Percentiles rank a stretch among this genome's conserved stretches.
Evolutionary conservation across 306 rosid species (phyloP).

Genomic region (Vigna angularis): DNA sequence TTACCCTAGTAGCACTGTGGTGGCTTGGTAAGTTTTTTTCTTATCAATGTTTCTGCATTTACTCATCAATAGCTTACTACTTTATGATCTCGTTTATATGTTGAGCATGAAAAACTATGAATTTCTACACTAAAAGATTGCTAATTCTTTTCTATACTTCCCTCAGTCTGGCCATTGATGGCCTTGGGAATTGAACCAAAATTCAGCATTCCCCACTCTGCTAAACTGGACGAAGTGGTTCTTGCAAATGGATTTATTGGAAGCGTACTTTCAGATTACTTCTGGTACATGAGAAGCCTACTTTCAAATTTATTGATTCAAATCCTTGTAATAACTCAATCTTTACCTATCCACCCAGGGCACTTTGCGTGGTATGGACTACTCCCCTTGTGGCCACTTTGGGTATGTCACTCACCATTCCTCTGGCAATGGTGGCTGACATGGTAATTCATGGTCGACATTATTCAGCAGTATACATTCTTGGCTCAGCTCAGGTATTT

Average conservation of each 20-base stretch:
- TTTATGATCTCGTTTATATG: slow-evolving; percentile 9
- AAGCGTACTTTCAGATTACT: slow-evolving; percentile 89
- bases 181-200: slow-evolving; percentile 92
- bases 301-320: slow-evolving; percentile 6
- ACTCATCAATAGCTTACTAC: slow-evolving; percentile 11
- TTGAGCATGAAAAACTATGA: slow-evolving; percentile 10
- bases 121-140: slow-evolving; percentile 6
- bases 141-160: slow-evolving; percentile 35
- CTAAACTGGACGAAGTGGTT: slow-evolving; percentile 80
- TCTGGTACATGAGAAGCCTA: slow-evolving; percentile 61
- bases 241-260: slow-evolving; percentile 87
- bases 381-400: slow-evolving; percentile 93
- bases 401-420: slow-evolving; percentile 97
- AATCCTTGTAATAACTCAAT: slow-evolving; percentile 18
- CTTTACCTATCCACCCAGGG: slow-evolving; percentile 59
- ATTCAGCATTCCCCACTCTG: slow-evolving; percentile 85
- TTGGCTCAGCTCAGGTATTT: slow-evolving; percentile 86
- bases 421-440: slow-evolving; percentile 95
- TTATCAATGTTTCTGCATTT: slow-evolving; percentile 17
- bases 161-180: slow-evolving; percentile 86
- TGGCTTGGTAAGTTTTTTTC: slow-evolving; percentile 72
- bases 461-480: slow-evolving; percentile 80
- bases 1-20: slow-evolving; percentile 83
- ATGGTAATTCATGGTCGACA: slow-evolving; percentile 94
- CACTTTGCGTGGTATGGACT: slow-evolving; percentile 92